phyloP scores from a whole-genome alignment of 2,329 filamentous ascomycete species.

The Mariannaea sp. region DNA sequence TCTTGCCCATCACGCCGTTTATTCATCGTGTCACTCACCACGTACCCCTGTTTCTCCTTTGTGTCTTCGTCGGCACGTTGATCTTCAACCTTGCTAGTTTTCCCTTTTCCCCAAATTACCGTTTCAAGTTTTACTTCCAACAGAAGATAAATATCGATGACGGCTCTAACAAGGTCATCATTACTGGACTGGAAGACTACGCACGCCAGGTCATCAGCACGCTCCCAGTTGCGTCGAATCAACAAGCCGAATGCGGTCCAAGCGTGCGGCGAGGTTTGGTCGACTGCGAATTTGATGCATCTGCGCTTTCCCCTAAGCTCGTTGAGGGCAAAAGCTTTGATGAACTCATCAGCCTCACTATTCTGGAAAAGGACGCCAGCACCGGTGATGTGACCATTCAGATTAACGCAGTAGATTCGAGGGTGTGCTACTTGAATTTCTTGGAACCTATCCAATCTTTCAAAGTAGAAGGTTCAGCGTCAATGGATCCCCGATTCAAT shows the following conservation, averaged over 20 bases:
- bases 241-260: constrained; percentile 58
- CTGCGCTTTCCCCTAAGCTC: constrained; percentile 64
- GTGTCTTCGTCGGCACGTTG: constrained; percentile 74
- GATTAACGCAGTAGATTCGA: constrained; percentile 74
- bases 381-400: constrained; percentile 62
- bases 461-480: constrained; percentile 62
- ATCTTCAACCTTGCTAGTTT: constrained; percentile 88
- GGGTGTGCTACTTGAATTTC: constrained; percentile 76
- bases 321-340: constrained; percentile 50
- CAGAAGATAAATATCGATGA: constrained; percentile 80
- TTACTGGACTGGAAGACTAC: constrained; percentile 71
- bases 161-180: constrained; percentile 69
- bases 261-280: constrained; percentile 52
- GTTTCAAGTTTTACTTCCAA: constrained; percentile 86
- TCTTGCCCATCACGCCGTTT: constrained; percentile 81
- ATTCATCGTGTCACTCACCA: constrained; percentile 86
- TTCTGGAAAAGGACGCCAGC: constrained; percentile 38
- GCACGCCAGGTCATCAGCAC: constrained; percentile 68
- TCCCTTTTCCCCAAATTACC: constrained; percentile 79
- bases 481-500: constrained; percentile 68
- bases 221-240: constrained; percentile 72
- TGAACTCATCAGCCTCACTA: constrained; percentile 66
- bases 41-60: constrained; percentile 75
- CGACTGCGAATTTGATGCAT: constrained; percentile 74
- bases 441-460: constrained; percentile 69